Percentiles rank a stretch among this genome's conserved stretches.
phyloP scores from a whole-genome alignment of 2,329 filamentous ascomycete genomes.

The Colletotrichum sp. region DNA sequence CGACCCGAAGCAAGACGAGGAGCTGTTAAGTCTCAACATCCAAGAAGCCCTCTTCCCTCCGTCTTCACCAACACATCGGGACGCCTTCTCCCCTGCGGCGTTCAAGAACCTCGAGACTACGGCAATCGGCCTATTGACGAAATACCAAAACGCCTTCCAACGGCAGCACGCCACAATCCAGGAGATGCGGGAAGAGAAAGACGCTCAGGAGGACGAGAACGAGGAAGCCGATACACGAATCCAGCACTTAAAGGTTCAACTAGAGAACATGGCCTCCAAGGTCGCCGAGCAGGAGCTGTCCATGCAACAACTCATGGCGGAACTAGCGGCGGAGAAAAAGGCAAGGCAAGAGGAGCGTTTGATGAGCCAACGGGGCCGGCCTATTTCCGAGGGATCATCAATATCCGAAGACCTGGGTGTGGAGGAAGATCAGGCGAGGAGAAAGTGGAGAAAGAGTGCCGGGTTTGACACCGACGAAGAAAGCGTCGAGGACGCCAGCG shows the following conservation, averaged over 20 bases:
- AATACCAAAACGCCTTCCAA: constrained; percentile 65
- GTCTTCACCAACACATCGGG: constrained; percentile 44
- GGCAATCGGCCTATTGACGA: constrained; percentile 58
- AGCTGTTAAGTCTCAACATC: constrained; percentile 61
- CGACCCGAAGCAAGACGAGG: constrained; percentile 45
- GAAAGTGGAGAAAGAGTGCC: constrained; percentile 43
- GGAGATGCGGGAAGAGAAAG: constrained; percentile 59
- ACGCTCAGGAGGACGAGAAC: constrained; percentile 58
- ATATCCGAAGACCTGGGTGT: constrained; percentile 58
- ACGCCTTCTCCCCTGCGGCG: constrained; percentile 61
- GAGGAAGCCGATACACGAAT: constrained; percentile 58
- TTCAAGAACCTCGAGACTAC: constrained; percentile 67
- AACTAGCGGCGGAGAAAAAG: constrained; percentile 57
- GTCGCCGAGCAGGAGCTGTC: constrained; percentile 58
- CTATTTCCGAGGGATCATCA: constrained; percentile 43
- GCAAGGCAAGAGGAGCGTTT: constrained; percentile 44
- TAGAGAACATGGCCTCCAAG: constrained; percentile 62
- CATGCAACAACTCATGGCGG: constrained; percentile 54
- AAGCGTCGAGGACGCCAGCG: constrained; percentile 54
- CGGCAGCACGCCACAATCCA: constrained; percentile 53
- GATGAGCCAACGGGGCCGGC: constrained; percentile 28
- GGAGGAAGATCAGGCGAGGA: constrained; percentile 53
- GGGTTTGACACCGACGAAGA: constrained; percentile 59
- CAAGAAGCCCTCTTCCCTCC: constrained; percentile 58
- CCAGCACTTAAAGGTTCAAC: constrained; percentile 60